Percentiles rank a stretch among this genome's conserved stretches.
phyloP scores from a whole-genome alignment of 1,139 yeast species.

The Kurtzmaniella quercitrusa region DNA sequence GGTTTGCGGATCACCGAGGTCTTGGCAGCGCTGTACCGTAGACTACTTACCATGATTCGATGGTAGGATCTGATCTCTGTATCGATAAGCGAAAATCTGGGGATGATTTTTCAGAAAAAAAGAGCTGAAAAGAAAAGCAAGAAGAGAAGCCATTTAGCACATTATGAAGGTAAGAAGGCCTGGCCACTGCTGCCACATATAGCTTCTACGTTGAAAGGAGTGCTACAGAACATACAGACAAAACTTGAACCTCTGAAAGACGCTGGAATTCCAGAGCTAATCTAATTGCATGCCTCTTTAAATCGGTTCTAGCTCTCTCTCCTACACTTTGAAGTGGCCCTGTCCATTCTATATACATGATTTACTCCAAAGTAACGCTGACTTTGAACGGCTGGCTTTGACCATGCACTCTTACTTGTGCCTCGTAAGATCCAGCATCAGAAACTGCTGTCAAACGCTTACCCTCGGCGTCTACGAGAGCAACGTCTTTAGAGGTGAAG shows the following conservation, averaged over 20 bases:
- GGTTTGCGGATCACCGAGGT: conserved; percentile 31
- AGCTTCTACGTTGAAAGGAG: too few species aligned
- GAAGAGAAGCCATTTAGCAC: too few species aligned
- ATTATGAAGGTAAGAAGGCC: too few species aligned
- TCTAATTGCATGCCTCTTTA: too few species aligned
- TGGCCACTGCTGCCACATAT: too few species aligned
- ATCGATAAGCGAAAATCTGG: neutral
- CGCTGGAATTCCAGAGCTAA: too few species aligned
- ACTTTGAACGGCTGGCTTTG: neutral
- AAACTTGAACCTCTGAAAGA: too few species aligned
- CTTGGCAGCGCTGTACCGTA: conserved; percentile 40
- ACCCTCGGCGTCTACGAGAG: neutral
- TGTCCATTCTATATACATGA: neutral
- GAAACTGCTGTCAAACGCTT: neutral
- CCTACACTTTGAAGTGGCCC: too few species aligned
- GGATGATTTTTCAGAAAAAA: neutral
- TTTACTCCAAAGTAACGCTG: neutral
- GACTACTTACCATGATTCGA: conserved; percentile 19
- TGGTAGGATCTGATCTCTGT: neutral
- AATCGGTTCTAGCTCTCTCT: too few species aligned
- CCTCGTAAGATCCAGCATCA: neutral
- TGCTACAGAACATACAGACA: too few species aligned
- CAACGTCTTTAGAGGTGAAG: neutral
- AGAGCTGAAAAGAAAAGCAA: too few species aligned
- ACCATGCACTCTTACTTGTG: neutral